Percentiles rank a stretch among this genome's conserved stretches.
Evolutionary conservation across 169 alveolate species (phyloP).

Genomic region (Plasmodium malariae): DNA sequence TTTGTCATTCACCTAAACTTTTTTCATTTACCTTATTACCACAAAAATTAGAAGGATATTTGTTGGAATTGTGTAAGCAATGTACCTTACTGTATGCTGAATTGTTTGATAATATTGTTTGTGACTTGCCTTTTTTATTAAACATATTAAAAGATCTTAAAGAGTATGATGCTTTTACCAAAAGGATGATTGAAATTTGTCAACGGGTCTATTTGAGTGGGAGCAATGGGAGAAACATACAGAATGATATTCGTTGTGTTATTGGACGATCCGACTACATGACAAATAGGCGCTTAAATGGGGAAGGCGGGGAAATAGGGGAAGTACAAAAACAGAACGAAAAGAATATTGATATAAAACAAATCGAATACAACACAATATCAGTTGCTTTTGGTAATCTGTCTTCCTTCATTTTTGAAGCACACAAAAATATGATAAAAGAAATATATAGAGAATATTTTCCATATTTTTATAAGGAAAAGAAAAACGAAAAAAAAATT

Average conservation of each 20-base stretch:
- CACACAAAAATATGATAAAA: constrained; percentile 52
- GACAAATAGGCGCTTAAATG: constrained; percentile 11
- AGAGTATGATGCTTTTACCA: constrained; percentile 27
- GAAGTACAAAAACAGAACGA: too few species aligned
- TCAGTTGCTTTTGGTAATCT: constrained; percentile 70
- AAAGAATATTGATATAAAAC: constrained; percentile 5
- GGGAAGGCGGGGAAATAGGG: background rate
- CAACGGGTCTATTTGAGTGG: constrained; percentile 23
- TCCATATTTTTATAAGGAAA: constrained; percentile 5
- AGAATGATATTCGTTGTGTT: constrained; percentile 56
- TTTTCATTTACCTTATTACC: constrained; percentile 51
- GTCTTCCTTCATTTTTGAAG: constrained; percentile 36
- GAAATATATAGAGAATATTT: constrained; percentile 55
- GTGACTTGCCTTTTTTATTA: constrained; percentile 55
- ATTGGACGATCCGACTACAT: constrained; percentile 73
- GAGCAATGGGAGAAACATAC: constrained; percentile 27
- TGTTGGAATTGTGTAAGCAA: constrained; percentile 18
- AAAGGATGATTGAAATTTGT: constrained; percentile 38
- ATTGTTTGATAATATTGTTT: constrained; percentile 57
- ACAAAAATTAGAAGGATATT: constrained; percentile 16
- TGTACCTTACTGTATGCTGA: constrained; percentile 59
- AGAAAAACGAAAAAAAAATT: constrained; percentile 4
- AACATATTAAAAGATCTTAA: constrained; percentile 8
- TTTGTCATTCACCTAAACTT: constrained; percentile 18
- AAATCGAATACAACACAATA: constrained; percentile 71